A percentile compares a stretch with the other conserved stretches of the same genome.
These are phyloP conservation scores for Monosporascus sp. DNA, from an alignment of 2,329 filamentous ascomycete genomes.

Conservation along the genomic window DNA sequence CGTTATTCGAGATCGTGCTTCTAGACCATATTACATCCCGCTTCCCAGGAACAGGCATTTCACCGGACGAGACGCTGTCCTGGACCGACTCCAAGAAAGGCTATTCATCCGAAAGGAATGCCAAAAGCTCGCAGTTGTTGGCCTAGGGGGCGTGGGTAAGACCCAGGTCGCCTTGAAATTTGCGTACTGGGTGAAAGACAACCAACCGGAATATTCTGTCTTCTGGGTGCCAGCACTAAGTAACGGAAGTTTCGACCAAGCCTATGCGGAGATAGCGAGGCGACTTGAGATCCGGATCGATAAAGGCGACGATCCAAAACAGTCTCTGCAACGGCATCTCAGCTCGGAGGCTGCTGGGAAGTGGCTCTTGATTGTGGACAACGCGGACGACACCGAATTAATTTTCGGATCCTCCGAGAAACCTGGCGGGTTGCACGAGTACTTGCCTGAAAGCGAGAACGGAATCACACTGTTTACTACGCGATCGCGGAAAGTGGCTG, in stretches of 20 bases:
- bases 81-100: background rate
- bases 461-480: constrained; percentile 34
- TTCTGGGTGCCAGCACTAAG: constrained; percentile 39
- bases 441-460: constrained; percentile 28
- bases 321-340: constrained; percentile 46
- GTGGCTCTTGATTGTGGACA: constrained; percentile 38
- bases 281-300: constrained; percentile 34
- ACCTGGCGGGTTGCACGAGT: constrained; percentile 17
- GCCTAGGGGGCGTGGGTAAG: constrained; percentile 38
- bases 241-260: constrained; percentile 33
- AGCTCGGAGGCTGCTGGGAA: constrained; percentile 20
- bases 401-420: constrained; percentile 11
- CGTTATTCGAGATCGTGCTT: background rate
- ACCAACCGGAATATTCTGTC: constrained; percentile 30
- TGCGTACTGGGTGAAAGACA: constrained; percentile 31
- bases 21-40: constrained; percentile 1
- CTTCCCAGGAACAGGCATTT: background rate
- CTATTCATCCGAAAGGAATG: background rate
- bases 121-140: constrained; percentile 24
- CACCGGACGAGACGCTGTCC: background rate
- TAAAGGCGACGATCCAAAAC: constrained; percentile 51
- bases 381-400: constrained; percentile 32
- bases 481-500: constrained; percentile 26
- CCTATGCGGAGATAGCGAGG: constrained; percentile 29
- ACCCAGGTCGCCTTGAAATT: constrained; percentile 35